Base-by-base conservation (phyloP, 352 stramenopile genomes). In the Globisporangium alternatum region DNA sequence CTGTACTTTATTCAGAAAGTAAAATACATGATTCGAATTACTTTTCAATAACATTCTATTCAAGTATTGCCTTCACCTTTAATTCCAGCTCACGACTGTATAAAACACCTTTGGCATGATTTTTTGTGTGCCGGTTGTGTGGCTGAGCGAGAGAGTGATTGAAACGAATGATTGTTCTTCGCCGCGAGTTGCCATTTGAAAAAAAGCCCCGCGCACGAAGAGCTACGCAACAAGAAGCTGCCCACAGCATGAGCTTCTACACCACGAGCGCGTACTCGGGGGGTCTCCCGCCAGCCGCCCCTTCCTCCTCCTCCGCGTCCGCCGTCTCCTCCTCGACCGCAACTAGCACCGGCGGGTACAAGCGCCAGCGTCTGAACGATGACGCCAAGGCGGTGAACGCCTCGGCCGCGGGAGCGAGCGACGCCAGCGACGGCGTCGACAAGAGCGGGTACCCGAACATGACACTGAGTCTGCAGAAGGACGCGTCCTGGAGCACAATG, bases 401-500 rank as follows among this genome's bases (percentile, higher is more conserved):
- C 17, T 4, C 28, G 7, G 28, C 49, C 0, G 66, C 69, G 41
- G 53, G 17, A 33, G 45, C 47, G 10, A 59, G 47, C 30, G 47
- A 9, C 17, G 39, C 41, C 15, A 41, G 30, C 8, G 62, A 62
- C 13, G 53, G 21, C 28, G 21, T 49, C 28, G 67, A 71, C 22
- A 81, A 76, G 56, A 76, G 51, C 12, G 39, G 64, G 47, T 87
- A 78, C 66, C 69, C 78, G 15, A 78, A 72, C 53, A 77, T 89
- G 71, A 64, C 71, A 54, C 64, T 89, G 41, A 89, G 62, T 55
- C 65, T 91, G 45, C 80, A 89, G 69, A 92, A 92, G 59, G 83
- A 92, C 28, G 68, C 77, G 43, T 88, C 77, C n/a, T 92, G 83
- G 83, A 77, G 66, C 51, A 75, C 69, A 17, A 88, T 90, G 70